phyloP scores from a whole-genome alignment of 179 eudicot genomes.

The Monotropa hypopitys region DNA sequence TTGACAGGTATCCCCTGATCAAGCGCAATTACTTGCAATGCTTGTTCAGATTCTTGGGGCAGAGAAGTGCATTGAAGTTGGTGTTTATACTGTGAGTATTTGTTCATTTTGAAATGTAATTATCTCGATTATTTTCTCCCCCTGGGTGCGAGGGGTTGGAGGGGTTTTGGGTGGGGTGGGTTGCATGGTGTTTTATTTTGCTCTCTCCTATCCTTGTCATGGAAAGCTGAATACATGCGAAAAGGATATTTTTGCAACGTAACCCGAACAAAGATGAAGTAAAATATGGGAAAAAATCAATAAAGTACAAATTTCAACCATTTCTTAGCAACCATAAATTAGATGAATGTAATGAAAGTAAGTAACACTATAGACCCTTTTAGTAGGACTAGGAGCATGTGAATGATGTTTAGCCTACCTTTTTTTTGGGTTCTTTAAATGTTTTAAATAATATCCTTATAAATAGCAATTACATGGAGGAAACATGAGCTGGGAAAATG shows the following conservation, averaged over 20 bases:
- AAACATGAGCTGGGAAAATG: not conserved
- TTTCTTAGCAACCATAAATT: not conserved
- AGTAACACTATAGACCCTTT: not conserved
- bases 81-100: conserved; percentile 68
- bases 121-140: not conserved
- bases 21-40: conserved; percentile 89
- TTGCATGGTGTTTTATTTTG: not conserved
- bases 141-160: not conserved
- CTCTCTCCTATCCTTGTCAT: not conserved
- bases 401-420: not conserved
- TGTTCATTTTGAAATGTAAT: not conserved
- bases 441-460: not conserved
- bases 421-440: not conserved
- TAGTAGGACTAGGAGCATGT: not conserved
- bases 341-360: not conserved
- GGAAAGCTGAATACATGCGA: not conserved
- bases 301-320: not conserved
- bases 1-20: conserved; percentile 82
- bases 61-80: conserved; percentile 79
- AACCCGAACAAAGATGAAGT: not conserved
- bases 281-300: not conserved
- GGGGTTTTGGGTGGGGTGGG: no score
- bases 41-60: conserved; percentile 82
- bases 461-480: not conserved
- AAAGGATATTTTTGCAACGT: not conserved